These are phyloP conservation scores for Fraxinus xanthoxyloides DNA, from an alignment of 305 asterid species.

Conservation along the genomic window DNA sequence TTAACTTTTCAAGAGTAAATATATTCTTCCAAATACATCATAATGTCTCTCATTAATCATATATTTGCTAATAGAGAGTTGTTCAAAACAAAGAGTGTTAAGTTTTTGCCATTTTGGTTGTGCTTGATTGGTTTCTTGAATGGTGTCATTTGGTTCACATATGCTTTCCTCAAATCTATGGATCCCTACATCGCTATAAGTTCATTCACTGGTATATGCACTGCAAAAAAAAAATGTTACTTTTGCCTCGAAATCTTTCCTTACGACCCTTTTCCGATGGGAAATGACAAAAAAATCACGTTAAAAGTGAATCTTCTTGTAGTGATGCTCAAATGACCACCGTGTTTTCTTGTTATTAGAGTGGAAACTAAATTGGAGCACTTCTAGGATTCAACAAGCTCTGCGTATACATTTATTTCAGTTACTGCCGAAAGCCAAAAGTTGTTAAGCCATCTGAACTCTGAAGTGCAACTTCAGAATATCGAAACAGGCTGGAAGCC, in stretches of 20 bases:
- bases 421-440: background rate
- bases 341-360: conserved; percentile 28
- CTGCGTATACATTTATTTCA: conserved; percentile 25
- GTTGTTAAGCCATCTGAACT: conserved; percentile 13
- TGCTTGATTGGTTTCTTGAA: conserved; percentile 54
- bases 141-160: conserved; percentile 48
- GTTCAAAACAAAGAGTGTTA: conserved; percentile 41
- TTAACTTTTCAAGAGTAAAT: too few relatives aligned
- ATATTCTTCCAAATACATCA: too few relatives aligned
- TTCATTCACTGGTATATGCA: background rate
- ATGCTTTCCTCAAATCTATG: conserved; percentile 43
- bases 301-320: too few relatives aligned
- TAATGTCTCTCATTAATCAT: background rate
- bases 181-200: conserved; percentile 48
- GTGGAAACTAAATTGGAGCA: conserved; percentile 57
- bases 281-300: too few relatives aligned
- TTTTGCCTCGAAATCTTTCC: too few relatives aligned
- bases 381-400: conserved; percentile 43
- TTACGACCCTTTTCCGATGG: too few relatives aligned
- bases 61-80: conserved; percentile 25
- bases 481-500: background rate
- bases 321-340: too few relatives aligned
- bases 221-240: too few relatives aligned
- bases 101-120: conserved; percentile 55
- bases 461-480: conserved; percentile 22